Percentiles rank a stretch among this genome's conserved stretches.
Conservation (phyloP, 140 eudicot species). For the Oenanthe javanica region DNA sequence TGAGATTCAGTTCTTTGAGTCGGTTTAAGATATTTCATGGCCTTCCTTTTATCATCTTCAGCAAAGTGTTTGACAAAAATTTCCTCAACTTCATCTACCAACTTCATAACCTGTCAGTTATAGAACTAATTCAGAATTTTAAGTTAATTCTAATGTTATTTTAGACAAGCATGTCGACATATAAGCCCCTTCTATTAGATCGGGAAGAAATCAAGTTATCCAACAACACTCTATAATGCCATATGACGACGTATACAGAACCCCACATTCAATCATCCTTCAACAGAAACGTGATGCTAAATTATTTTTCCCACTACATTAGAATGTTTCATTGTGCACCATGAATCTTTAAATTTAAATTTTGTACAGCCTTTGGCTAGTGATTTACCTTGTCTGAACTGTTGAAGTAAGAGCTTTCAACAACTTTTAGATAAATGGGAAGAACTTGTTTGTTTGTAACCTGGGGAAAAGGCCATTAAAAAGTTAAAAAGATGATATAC, state of each 20-base stretch:
- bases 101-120: conserved; percentile 46
- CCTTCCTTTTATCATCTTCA: conserved; percentile 65
- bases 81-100: conserved; percentile 88
- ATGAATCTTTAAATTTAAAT: conserved; percentile 10
- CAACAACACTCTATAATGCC: conserved; percentile 21
- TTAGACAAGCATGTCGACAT: conserved; percentile 34
- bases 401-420: conserved; percentile 95
- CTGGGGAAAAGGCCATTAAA: conserved; percentile 37
- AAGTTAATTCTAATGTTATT: neutral
- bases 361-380: neutral
- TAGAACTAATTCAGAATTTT: conserved; percentile 6
- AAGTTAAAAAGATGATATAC: conserved; percentile 16
- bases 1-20: conserved; percentile 86
- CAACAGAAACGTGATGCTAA: conserved; percentile 22
- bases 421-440: conserved; percentile 83
- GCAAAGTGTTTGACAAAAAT: conserved; percentile 71
- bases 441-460: conserved; percentile 88
- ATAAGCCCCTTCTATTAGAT: conserved; percentile 18
- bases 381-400: conserved; percentile 75
- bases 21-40: conserved; percentile 96
- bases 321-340: conserved; percentile 25
- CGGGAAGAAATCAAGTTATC: conserved; percentile 31
- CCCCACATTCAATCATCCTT: conserved; percentile 38
- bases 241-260: conserved; percentile 20
- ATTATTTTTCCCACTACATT: conserved; percentile 10